Base-by-base conservation (phyloP, 2,329 filamentous ascomycete species). In the Xylaria sp. region DNA sequence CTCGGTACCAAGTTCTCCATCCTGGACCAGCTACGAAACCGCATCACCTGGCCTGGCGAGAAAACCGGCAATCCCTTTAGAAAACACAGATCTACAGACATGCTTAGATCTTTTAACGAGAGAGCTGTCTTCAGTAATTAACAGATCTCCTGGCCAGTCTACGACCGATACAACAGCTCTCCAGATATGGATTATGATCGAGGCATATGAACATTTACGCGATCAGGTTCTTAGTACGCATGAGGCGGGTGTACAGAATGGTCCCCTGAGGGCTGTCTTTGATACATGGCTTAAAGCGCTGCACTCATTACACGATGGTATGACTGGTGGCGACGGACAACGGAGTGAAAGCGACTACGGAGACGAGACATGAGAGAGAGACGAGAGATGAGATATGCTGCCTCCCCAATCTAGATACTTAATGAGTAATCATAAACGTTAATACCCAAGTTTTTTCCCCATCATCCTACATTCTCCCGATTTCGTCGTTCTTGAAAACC, bases 171-270 rank as follows among this genome's bases (percentile, higher is more conserved):
- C 81, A 0, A 82, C 85, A 15, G 82, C 83, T 1, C 74, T 88
- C 50, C 86, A 88, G 74, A 76, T 88, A 20, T 85, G 84, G 83
- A 81, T 86, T 52, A 88, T 88, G 86, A 88, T 88, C 60, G 86
- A 88, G 72, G 86, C 86, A 2, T 88, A 88, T 73, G 86, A 88
- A 79, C 81, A 81, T 68, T 77, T 89, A 66, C 80, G 84, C 18
- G 84, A 87, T 52, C 82, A 82, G 72, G 74, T 88, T 0, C 73
- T 78, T 0, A 78, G 76, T 1, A 79, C 78, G 74, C 76, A 73
- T 18, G 63, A 76, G n/a, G 71, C 69, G 1, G 66, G 65, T 3
- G 76, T 76, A 28, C 78, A 80, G 65, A 70, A 77, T 39, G 71
- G 72, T 0, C 76, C 81, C 1, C 70, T 82, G 15, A 79, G 83